Conservation (phyloP, 192 early-diverging fungal genomes). For the Coemansia sp. region DNA sequence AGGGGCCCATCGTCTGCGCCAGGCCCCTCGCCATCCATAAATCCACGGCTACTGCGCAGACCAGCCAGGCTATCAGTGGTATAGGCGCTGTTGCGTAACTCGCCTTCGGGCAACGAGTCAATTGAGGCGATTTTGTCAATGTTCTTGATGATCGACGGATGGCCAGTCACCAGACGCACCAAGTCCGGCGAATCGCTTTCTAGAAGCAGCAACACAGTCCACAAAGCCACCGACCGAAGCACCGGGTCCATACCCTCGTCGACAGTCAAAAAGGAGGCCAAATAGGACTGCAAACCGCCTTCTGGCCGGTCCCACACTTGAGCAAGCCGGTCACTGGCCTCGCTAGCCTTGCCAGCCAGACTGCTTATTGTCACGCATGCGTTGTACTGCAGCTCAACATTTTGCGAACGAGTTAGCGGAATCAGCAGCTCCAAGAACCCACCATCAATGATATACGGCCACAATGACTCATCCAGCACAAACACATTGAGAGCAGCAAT, state of each 20-base stretch:
- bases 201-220: slow-evolving; percentile 81
- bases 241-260: slow-evolving; percentile 60
- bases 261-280: slow-evolving; percentile 65
- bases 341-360: slow-evolving; percentile 57
- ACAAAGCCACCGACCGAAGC: slow-evolving; percentile 80
- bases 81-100: slow-evolving; percentile 31
- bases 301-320: slow-evolving; percentile 65
- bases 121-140: slow-evolving; percentile 39
- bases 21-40: slow-evolving; percentile 19
- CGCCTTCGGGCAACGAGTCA: slow-evolving; percentile 19
- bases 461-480: slow-evolving; percentile 73
- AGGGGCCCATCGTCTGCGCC: slow-evolving; percentile 21
- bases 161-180: slow-evolving; percentile 37
- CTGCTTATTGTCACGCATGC: slow-evolving; percentile 77
- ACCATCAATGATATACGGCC: slow-evolving; percentile 60
- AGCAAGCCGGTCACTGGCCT: slow-evolving; percentile 61
- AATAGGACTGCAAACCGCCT: slow-evolving; percentile 67
- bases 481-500: slow-evolving; percentile 81
- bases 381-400: slow-evolving; percentile 70
- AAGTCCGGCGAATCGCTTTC: slow-evolving; percentile 55
- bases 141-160: slow-evolving; percentile 51
- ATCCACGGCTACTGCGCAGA: slow-evolving; percentile 35
- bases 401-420: slow-evolving; percentile 54
- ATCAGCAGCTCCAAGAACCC: slow-evolving; percentile 68
- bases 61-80: slow-evolving; percentile 20